Evolutionary conservation across 2,329 filamentous ascomycete genomes (phyloP).

Genomic region (Pseudogymnoascus sp.): DNA sequence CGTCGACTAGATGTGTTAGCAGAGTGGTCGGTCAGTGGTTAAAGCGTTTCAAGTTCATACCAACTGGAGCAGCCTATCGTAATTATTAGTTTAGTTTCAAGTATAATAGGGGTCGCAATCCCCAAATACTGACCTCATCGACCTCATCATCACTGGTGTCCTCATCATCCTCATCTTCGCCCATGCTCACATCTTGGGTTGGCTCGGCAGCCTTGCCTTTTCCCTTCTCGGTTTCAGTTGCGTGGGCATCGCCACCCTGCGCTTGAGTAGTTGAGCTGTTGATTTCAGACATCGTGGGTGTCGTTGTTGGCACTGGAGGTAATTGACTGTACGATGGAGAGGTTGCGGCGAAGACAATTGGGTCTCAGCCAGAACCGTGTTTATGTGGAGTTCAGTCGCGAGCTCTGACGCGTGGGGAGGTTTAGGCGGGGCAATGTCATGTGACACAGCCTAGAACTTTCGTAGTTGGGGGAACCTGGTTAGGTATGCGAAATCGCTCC

Average conservation of each 20-base stretch:
- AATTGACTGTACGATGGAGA: neutral
- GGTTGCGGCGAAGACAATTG: constrained; percentile 3
- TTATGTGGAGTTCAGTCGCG: constrained; percentile 8
- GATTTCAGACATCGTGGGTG: constrained; percentile 34
- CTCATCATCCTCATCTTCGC: constrained; percentile 56
- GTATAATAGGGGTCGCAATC: constrained; percentile 4
- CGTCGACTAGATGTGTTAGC: constrained; percentile 42
- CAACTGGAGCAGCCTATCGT: constrained; percentile 18
- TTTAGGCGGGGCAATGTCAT: neutral
- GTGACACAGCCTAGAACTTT: constrained; percentile 3
- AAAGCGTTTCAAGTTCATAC: constrained; percentile 22
- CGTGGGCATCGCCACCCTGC: constrained; percentile 27
- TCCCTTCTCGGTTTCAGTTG: constrained; percentile 55
- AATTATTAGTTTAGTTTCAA: constrained; percentile 11
- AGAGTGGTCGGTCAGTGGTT: constrained; percentile 23
- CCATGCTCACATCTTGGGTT: constrained; percentile 57
- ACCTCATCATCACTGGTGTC: constrained; percentile 60
- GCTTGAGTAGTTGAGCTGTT: constrained; percentile 31
- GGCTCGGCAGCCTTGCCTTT: constrained; percentile 68
- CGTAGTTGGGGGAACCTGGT: neutral
- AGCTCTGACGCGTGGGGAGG: neutral
- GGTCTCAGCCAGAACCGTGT: constrained; percentile 8
- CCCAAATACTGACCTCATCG: constrained; percentile 42
- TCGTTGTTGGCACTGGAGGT: constrained; percentile 2
- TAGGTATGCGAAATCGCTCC: constrained; percentile 1